Conservation (phyloP, 106 monocot species). For the Iris macrosiphon region DNA sequence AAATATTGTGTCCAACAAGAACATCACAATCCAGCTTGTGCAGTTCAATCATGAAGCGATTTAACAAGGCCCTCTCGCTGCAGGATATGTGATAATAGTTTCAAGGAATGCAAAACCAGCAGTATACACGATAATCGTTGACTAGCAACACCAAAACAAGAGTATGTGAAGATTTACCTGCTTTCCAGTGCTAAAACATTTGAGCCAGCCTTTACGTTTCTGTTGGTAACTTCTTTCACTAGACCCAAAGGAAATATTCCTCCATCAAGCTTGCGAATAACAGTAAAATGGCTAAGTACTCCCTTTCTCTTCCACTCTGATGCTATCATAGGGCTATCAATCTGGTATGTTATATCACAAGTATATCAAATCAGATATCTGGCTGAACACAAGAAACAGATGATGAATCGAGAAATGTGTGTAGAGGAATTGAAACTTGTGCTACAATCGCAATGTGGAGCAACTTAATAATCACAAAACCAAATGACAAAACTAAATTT, state of each 20-base stretch:
- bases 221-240: constrained; percentile 50
- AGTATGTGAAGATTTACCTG: constrained; percentile 28
- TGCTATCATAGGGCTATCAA: constrained; percentile 81
- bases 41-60: constrained; percentile 90
- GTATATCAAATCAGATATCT: no score
- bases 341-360: no score
- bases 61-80: constrained; percentile 92
- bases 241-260: constrained; percentile 84
- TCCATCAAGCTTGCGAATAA: constrained; percentile 89
- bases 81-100: constrained; percentile 14
- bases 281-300: constrained; percentile 70
- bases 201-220: constrained; percentile 60
- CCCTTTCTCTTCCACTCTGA: constrained; percentile 66
- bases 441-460: no score
- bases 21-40: constrained; percentile 89
- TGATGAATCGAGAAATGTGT: no score
- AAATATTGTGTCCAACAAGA: constrained; percentile 97
- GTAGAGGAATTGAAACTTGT: no score
- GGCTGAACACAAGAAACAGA: no score
- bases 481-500: no score
- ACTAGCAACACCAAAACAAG: not conserved
- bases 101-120: not conserved
- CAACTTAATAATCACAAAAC: no score
- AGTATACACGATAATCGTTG: no score
- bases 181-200: constrained; percentile 59